phyloP scores from a whole-genome alignment of 108 stramenopile species.

The Mayamaea pseudoterrestris region DNA sequence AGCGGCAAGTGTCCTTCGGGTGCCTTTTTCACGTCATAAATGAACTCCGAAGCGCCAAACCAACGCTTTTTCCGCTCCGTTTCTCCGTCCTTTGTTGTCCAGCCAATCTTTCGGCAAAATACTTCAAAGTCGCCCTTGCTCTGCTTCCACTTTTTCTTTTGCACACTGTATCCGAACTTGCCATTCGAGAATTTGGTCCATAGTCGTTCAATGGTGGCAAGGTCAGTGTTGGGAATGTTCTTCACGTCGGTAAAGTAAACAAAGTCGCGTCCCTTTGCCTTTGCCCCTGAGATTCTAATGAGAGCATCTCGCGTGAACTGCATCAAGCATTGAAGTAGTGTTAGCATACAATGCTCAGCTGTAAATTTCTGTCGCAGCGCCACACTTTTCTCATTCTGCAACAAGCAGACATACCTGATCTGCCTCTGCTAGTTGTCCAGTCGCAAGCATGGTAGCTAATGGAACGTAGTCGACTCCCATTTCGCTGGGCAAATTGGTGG shows the following conservation, averaged over 20 bases:
- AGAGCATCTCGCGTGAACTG: conserved; percentile 93
- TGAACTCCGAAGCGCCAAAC: conserved; percentile 95
- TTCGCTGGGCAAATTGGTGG: conserved; percentile 74
- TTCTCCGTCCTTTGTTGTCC: conserved; percentile 90
- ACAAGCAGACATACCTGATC: conserved; percentile 57
- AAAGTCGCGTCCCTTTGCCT: conserved; percentile 81
- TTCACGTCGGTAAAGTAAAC: conserved; percentile 97
- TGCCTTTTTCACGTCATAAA: conserved; percentile 92
- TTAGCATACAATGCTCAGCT: background rate
- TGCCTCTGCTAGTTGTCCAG: conserved; percentile 77
- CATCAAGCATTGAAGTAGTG: background rate
- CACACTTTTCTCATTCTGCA: background rate
- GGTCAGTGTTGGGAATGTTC: conserved; percentile 76
- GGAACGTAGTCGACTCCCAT: conserved; percentile 89
- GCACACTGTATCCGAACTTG: conserved; percentile 94
- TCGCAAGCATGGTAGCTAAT: conserved; percentile 82
- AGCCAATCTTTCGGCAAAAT: conserved; percentile 90
- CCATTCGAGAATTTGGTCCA: conserved; percentile 88
- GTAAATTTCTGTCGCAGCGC: background rate
- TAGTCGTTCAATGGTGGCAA: conserved; percentile 91
- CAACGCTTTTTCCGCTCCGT: conserved; percentile 92
- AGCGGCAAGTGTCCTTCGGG: conserved; percentile 91
- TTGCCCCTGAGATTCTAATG: conserved; percentile 80
- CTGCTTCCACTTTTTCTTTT: conserved; percentile 83
- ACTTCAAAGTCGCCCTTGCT: conserved; percentile 87